These are phyloP conservation scores for Triangularia verruculosa DNA, from an alignment of 2,329 filamentous ascomycete species.

Conservation along the genomic window DNA sequence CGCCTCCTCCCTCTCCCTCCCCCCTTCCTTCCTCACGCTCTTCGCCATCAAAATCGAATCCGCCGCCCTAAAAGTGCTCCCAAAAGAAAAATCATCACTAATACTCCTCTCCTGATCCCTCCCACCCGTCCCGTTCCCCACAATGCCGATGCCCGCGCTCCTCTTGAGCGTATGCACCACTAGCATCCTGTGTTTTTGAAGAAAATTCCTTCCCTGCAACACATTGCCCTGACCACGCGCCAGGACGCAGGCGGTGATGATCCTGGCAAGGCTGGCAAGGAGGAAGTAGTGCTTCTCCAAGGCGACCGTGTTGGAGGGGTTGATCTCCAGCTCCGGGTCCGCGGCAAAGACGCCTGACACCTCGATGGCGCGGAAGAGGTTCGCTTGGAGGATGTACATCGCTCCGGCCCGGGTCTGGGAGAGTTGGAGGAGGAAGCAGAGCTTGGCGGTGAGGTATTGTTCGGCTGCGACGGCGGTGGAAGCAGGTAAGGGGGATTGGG, in stretches of 20 bases:
- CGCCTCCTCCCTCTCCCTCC: slow-evolving; percentile 12
- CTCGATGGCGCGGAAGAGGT: slow-evolving; percentile 77
- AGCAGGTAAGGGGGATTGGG: not conserved
- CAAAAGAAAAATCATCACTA: not conserved
- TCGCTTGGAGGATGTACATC: slow-evolving; percentile 81
- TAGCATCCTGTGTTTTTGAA: slow-evolving; percentile 76
- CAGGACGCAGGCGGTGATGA: slow-evolving; percentile 79
- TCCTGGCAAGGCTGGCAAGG: slow-evolving; percentile 73
- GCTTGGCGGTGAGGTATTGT: slow-evolving; percentile 64
- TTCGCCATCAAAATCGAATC: not conserved
- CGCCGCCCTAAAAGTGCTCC: not conserved
- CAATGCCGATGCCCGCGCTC: slow-evolving; percentile 70
- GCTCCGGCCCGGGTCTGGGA: slow-evolving; percentile 83
- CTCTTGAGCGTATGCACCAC: slow-evolving; percentile 90
- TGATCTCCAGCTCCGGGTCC: slow-evolving; percentile 87
- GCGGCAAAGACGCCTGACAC: slow-evolving; percentile 82
- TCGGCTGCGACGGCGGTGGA: slow-evolving; percentile 37
- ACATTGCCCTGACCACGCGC: slow-evolving; percentile 80
- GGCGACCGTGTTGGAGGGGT: slow-evolving; percentile 65
- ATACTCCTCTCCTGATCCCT: not conserved
- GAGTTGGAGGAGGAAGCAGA: slow-evolving; percentile 79
- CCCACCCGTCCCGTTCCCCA: slow-evolving; percentile 24
- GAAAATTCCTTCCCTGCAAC: slow-evolving; percentile 73
- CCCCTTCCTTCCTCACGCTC: not conserved
- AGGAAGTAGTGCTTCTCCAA: slow-evolving; percentile 81